Conservation (phyloP, 2,329 filamentous ascomycete species). For the Elsinoe necatrix region DNA sequence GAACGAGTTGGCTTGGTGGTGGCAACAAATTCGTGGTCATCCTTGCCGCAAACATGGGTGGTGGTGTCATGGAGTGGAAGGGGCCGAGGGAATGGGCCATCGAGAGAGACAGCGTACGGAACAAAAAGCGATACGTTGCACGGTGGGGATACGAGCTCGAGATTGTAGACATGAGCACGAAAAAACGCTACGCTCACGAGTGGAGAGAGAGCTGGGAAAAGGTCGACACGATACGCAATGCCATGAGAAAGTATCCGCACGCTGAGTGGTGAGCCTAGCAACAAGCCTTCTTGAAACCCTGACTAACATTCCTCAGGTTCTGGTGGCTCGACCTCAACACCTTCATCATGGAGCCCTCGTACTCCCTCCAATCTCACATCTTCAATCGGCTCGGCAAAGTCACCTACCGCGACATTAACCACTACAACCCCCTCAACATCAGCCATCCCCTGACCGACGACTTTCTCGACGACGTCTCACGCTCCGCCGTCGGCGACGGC, state of each 20-base stretch:
- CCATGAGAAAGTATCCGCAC: conserved; percentile 85
- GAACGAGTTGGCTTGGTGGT: conserved; percentile 64
- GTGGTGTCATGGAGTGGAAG: conserved; percentile 99
- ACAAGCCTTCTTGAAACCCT: neutral
- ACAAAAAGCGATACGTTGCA: conserved; percentile 81
- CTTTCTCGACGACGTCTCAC: conserved; percentile 68
- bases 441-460: conserved; percentile 61
- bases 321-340: conserved; percentile 99
- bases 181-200: conserved; percentile 97
- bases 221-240: conserved; percentile 82
- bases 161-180: conserved; percentile 96
- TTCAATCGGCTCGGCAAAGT: conserved; percentile 69
- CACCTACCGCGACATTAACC: conserved; percentile 91
- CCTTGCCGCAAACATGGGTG: conserved; percentile 84
- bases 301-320: conserved; percentile 58
- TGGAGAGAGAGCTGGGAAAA: conserved; percentile 99
- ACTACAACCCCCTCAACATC: conserved; percentile 92
- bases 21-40: conserved; percentile 92
- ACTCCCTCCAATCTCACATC: conserved; percentile 82
- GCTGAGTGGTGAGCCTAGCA: conserved; percentile 72
- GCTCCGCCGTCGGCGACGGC: conserved; percentile 68
- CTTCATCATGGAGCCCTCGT: conserved; percentile 91
- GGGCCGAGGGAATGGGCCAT: conserved; percentile 96
- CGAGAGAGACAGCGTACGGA: conserved; percentile 88
- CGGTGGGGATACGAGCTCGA: conserved; percentile 94